These are phyloP conservation scores for Boletus vinaceobasis DNA, from an alignment of 768 basidiomycete species.

Conservation along the genomic window DNA sequence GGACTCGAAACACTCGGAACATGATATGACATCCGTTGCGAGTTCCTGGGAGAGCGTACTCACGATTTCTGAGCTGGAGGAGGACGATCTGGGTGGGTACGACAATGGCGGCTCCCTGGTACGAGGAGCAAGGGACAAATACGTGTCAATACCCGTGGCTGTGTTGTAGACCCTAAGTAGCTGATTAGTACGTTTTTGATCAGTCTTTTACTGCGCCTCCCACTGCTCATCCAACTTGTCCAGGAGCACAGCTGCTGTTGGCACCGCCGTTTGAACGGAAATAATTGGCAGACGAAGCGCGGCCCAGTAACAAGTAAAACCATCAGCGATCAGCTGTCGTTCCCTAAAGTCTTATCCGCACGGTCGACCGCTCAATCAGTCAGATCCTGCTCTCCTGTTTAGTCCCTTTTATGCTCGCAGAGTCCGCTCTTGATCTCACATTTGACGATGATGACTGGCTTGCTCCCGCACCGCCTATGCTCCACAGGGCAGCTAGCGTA, in stretches of 20 bases:
- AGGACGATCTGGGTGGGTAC: conserved; percentile 33
- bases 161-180: conserved; percentile 2
- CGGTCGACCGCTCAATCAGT: neutral
- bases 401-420: conserved; percentile 49
- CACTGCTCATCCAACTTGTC: neutral
- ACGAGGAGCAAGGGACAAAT: conserved; percentile 17
- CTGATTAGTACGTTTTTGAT: neutral
- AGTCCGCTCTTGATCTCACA: conserved; percentile 53
- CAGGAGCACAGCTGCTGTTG: neutral
- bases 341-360: neutral
- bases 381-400: neutral
- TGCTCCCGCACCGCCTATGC: conserved; percentile 44
- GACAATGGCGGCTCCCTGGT: neutral
- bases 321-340: neutral
- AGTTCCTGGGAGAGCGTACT: conserved; percentile 33
- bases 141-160: conserved; percentile 27
- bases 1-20: neutral
- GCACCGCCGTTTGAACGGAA: conserved; percentile 13
- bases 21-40: neutral
- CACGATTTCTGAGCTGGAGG: conserved; percentile 54
- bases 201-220: too few species aligned
- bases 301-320: neutral
- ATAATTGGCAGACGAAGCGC: neutral
- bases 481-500: conserved; percentile 64
- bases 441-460: conserved; percentile 76